Base-by-base conservation (phyloP, 176 grass and related monocot species). In the Oryza rufipogon region DNA sequence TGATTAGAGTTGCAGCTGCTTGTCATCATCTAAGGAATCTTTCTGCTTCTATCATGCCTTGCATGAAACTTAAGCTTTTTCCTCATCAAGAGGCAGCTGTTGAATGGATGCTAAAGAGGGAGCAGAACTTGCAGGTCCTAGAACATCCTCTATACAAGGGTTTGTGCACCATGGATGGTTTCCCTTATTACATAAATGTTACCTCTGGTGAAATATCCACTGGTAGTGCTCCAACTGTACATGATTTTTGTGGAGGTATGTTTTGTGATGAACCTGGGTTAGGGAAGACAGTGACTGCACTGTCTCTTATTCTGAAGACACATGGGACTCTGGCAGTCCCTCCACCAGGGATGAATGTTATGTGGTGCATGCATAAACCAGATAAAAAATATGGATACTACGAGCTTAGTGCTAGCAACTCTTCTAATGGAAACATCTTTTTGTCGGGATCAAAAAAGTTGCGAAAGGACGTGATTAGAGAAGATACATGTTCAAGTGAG, bases 251-350 rank as follows among this genome's bases (percentile, higher is more conserved):
- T 32, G 96, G 96, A 83, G 91, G 96, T 73, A 93, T 98, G 89
- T 98, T 98, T 84, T 98, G 96, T 87, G 93, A 98, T 74, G 96
- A 98, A 92, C 96, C 96, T 75, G 96, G 96, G 66, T 87, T 98
- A 87, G 96, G 96, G 32, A 98, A 98, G 83, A 98, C 96, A 58
- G 81, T 96, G 78, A 98, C 96, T 23, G 88, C 93, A 67, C 70
- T 98, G 66, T 98, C 96, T 90, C 91, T 98, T 81, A 98, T 98
- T 73, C 89, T 98, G 16, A 95, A 98, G 90, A 94, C 96, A 4
- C 91, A 94, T n/a, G 96, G 91, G 93, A 89, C 85, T 13, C 52
- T 95, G 23, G 85, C 91, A 13, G 88, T 89, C 41, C 89, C 93
- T 87, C 93, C 96, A 85, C 74, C 83, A 48, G 93, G 93, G n/a